A percentile compares a stretch with the other conserved stretches of the same genome.
Evolutionary conservation across 345 rosid genomes (phyloP).

Genomic region (Linum tenue): DNA sequence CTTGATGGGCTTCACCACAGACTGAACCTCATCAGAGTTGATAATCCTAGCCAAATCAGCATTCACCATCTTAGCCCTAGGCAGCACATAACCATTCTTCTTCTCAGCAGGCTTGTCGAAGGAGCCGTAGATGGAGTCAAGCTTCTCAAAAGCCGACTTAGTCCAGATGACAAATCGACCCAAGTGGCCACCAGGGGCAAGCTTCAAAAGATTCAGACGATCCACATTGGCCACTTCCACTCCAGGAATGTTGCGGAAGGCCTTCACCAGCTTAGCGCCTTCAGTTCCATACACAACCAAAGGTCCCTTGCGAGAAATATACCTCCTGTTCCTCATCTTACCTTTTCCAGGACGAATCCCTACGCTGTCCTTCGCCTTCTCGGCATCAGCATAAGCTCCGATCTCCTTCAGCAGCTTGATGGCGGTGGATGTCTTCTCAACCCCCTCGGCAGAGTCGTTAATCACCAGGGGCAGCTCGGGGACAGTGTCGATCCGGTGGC

Average conservation of each 20-base stretch:
- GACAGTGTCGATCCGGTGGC: slow-evolving; percentile 71
- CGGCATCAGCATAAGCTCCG: slow-evolving; percentile 79
- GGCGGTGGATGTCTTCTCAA: slow-evolving; percentile 79
- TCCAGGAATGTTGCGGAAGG: slow-evolving; percentile 88
- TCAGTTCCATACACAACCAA: slow-evolving; percentile 72
- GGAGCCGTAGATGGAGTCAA: slow-evolving; percentile 76
- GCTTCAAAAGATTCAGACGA: slow-evolving; percentile 66
- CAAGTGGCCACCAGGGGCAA: slow-evolving; percentile 96
- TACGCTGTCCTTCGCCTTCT: slow-evolving; percentile 82
- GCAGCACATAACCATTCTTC: slow-evolving; percentile 86
- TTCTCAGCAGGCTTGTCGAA: slow-evolving; percentile 73
- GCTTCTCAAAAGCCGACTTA: slow-evolving; percentile 86
- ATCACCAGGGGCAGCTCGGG: slow-evolving; percentile 87
- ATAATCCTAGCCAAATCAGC: slow-evolving; percentile 89
- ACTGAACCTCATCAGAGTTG: slow-evolving; percentile 91
- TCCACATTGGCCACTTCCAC: slow-evolving; percentile 85
- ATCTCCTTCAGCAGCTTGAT: slow-evolving; percentile 72
- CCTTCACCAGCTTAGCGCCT: slow-evolving; percentile 81
- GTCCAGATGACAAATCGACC: slow-evolving; percentile 96
- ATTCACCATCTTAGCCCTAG: slow-evolving; percentile 89
- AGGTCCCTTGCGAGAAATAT: slow-evolving; percentile 82
- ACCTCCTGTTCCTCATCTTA: slow-evolving; percentile 78
- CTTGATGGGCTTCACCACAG: slow-evolving; percentile 78
- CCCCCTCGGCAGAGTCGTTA: slow-evolving; percentile 52
- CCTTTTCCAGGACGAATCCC: slow-evolving; percentile 90